Base-by-base conservation (phyloP, 768 basidiomycete genomes). In the Bullera alba region DNA sequence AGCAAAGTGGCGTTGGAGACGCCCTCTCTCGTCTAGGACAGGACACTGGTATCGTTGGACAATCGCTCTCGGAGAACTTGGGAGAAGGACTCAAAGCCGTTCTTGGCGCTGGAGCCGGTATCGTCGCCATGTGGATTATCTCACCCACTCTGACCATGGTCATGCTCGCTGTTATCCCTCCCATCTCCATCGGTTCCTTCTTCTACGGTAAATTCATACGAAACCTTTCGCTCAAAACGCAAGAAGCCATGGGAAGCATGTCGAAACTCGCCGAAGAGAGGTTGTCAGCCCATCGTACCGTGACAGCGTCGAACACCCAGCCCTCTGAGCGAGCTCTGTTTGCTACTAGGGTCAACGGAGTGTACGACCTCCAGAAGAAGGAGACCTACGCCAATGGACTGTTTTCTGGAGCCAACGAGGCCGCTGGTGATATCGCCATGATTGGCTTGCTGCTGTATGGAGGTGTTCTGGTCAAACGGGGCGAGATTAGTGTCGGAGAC, bases 201-300 rank as follows among this genome's bases (percentile, higher is more conserved):
- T 65, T 50, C 60, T 50, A 46, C 39, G 48, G 66, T 26, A 50
- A 54, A 7, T 97, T 92, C 72, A 76, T 97, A 53, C 92, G 90
- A 70, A 84, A 81, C 52, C 79, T 97, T 1, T 88, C 89, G 5
- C 87, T 87, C 60, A 77, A 82, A 63, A 91, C 92, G 7, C 92
- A 97, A 71, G 89, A 90, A 64, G 88, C 91, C 0, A 79, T 93
- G 53, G 91, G 91, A 50, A 88, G 90, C 50, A 89, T 92, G 90
- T 86, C 87, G 28, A 90, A 86, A 78, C 80, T 87, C 14, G 90
- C 91, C 2, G 83, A 87, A 54, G 92, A 97, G 65, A 80, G 89
- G 1, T 79, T 97, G 4, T 65, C 63, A 0, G 66, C 66, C 12
- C 66, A 68, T 46, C 45, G 66, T 19, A 68, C 66, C 0, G 59